Evolutionary conservation across 1,284 basidiomycete species (phyloP).

Genomic region (Chondrostereum purpureum): DNA sequence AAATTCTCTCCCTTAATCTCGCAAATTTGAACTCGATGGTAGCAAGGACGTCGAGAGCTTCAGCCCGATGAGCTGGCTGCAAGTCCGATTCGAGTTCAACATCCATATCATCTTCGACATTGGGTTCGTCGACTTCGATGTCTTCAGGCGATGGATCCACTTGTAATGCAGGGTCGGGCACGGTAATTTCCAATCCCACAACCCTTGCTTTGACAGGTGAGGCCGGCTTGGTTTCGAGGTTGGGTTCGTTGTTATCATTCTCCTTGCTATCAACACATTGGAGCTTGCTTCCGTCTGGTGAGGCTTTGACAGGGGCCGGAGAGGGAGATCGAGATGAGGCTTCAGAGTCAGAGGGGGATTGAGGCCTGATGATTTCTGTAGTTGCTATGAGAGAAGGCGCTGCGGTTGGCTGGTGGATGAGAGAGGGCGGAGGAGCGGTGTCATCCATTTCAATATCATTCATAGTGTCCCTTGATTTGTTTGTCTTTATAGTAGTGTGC

Average conservation of each 20-base stretch:
- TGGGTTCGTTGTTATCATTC: background rate
- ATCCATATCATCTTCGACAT: slow-evolving; percentile 10
- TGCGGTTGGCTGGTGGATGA: slow-evolving; percentile 36
- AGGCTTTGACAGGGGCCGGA: slow-evolving; percentile 1
- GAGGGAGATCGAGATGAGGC: slow-evolving; percentile 14
- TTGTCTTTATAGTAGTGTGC: slow-evolving; percentile 1
- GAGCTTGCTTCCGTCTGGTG: background rate
- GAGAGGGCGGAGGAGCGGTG: slow-evolving; percentile 27
- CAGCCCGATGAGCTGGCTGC: slow-evolving; percentile 70
- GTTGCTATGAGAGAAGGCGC: slow-evolving; percentile 48
- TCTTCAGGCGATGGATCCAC: slow-evolving; percentile 3
- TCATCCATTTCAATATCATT: slow-evolving; percentile 30
- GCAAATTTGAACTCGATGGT: slow-evolving; percentile 76
- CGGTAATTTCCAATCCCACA: background rate
- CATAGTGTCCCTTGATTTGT: slow-evolving; percentile 4
- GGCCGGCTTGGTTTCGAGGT: background rate
- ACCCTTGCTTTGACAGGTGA: slow-evolving; percentile 5
- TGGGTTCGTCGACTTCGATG: slow-evolving; percentile 7
- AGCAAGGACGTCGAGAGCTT: slow-evolving; percentile 72
- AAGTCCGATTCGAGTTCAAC: slow-evolving; percentile 39
- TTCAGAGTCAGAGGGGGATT: slow-evolving; percentile 25
- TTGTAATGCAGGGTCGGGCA: slow-evolving; percentile 4
- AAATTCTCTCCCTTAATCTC: slow-evolving; percentile 62
- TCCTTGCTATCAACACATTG: background rate
- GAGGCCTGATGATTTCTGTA: slow-evolving; percentile 32